Evolutionary conservation across 208 protist genomes (phyloP), one percentile per base, ranked within the genome.

Genomic region (Trypanosoma avium): DNA sequence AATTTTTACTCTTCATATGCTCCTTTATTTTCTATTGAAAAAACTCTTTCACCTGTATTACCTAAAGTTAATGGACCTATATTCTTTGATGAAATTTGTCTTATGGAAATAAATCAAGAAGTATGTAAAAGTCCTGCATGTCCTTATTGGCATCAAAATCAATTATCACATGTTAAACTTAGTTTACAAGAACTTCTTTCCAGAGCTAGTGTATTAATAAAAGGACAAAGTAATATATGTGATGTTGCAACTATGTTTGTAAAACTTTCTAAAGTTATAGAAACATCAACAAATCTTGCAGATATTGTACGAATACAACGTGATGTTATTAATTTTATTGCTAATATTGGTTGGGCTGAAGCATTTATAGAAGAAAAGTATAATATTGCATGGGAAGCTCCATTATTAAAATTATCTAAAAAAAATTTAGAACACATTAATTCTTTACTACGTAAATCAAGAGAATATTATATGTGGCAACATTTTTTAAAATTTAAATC

Each of bases 141-240:
- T 42, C 65, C 70, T 17, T 92, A 88, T 57, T 88, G 76, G 82
- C 86, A 92, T 67, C n/a, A 53, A 13, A 71, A 92, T 48, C 82
- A 86, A 55, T 50, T 84, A 6, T 32, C 63, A 5, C 86, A 89
- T 66, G 47, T 87, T 26, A 77, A 78, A 43, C 58, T 49, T 35
- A 35, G 49, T 9, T 22, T 21, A 9, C 38, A 32, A 5, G 33
- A 63, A 26, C 49, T 73, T 38, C 9, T 61, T 24, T 17, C 50
- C 7, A 40, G 22, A 19, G 43, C 43, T 27, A 12, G 22, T n/a
- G 22, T 22, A 17, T 36, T 58, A 33, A 49, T 33, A 9, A 42
- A 59, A 13, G 64, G 64, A 1, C 12, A 61, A 30, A 43, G 55
- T 13, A 50, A 45, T n/a, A 61, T 55, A 38, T 70, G 64, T 46